These are phyloP conservation scores for Tilletia caries DNA, from an alignment of 1,284 basidiomycete genomes.

Conservation along the genomic window DNA sequence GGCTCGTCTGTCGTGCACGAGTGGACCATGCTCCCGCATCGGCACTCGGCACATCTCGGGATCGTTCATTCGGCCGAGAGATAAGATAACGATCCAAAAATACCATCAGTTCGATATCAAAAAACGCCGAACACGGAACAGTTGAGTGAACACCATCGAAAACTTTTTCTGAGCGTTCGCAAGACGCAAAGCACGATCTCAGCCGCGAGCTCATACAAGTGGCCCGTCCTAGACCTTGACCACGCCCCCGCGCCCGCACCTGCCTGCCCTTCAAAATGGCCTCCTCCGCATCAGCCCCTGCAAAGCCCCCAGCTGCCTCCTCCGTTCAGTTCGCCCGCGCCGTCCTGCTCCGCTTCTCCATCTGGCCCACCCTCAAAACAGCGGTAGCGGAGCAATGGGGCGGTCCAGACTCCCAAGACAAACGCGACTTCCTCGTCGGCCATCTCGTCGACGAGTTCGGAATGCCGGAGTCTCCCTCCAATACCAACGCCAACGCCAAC, in stretches of 20 bases:
- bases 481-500: conserved; percentile 16
- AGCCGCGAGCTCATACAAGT: too few relatives aligned
- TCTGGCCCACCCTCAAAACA: conserved; percentile 50
- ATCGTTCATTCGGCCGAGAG: too few relatives aligned
- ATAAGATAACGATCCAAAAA: too few relatives aligned
- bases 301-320: background rate
- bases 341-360: conserved; percentile 39
- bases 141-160: background rate
- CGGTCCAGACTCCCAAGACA: conserved; percentile 43
- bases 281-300: background rate
- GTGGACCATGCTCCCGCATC: too few relatives aligned
- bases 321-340: conserved; percentile 44
- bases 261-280: too few relatives aligned
- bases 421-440: conserved; percentile 44
- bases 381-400: conserved; percentile 50
- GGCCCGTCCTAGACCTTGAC: too few relatives aligned
- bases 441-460: conserved; percentile 46
- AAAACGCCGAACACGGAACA: background rate
- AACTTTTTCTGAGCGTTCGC: too few relatives aligned
- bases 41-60: too few relatives aligned
- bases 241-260: too few relatives aligned
- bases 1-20: too few relatives aligned
- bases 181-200: too few relatives aligned
- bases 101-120: background rate
- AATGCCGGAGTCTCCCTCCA: conserved; percentile 21